These are phyloP conservation scores for Boechera retrofracta DNA, from an alignment of 345 rosid genomes.

Conservation along the genomic window DNA sequence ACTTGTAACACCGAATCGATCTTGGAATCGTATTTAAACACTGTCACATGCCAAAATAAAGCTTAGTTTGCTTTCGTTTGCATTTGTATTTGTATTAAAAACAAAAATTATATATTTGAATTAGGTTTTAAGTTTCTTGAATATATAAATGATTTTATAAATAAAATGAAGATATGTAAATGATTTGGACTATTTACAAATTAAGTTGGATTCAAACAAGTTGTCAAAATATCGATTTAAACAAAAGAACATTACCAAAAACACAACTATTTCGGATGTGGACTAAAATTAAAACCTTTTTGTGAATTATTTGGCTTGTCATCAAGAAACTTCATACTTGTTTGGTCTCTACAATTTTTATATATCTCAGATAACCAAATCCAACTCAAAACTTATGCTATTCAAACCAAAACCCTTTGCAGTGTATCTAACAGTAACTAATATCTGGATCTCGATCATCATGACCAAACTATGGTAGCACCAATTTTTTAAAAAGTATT, in stretches of 20 bases:
- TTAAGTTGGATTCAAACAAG: background rate
- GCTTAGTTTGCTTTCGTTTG: background rate
- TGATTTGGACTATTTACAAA: background rate
- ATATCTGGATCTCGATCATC: background rate
- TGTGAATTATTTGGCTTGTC: too few species aligned
- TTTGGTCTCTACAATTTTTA: too few species aligned
- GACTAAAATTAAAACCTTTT: background rate
- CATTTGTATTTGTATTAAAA: background rate
- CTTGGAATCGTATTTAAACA: slow-evolving; percentile 47
- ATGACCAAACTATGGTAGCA: slow-evolving; percentile 1
- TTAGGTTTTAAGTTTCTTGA: background rate
- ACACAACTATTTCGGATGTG: background rate
- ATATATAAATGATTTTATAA: too few species aligned
- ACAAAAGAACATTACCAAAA: background rate
- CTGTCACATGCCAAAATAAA: slow-evolving; percentile 40
- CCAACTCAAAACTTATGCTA: background rate
- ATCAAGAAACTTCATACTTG: too few species aligned
- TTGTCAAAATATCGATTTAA: background rate
- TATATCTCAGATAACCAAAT: background rate
- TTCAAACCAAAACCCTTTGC: background rate
- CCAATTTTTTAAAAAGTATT: background rate
- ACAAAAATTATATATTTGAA: background rate
- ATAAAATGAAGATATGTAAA: too few species aligned
- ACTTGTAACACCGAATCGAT: slow-evolving; percentile 62
- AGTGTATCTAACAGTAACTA: background rate